Base-by-base conservation (phyloP, 768 basidiomycete genomes). In the Hortiboletus campestris region DNA sequence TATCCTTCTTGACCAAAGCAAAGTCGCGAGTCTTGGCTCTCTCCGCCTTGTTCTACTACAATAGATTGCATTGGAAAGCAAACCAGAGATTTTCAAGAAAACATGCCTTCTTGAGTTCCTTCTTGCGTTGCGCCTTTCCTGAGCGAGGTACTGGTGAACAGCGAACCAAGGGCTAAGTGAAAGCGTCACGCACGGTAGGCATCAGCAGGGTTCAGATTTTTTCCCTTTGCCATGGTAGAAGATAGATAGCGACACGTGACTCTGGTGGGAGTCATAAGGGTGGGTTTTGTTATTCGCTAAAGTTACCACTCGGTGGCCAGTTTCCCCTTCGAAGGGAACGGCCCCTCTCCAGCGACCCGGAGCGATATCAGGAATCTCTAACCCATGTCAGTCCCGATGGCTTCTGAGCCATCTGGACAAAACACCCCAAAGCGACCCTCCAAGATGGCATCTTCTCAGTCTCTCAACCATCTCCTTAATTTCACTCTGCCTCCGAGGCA, bases 101-200 rank as follows among this genome's bases (percentile, higher is more conserved):
- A 53, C 59, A 44, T 60, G 60, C 94, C 87, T 94, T 96, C 76
- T 96, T 96, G 42, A 98, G 76, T 70, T 99, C 96, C 70, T 94
- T 98, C 72, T 94, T 94, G 56, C 92, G 81, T 68, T 87, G 88
- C 4, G 91, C 86, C 74, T 98, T 98, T 52, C 94, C 94, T 97
- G 63, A 25, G 34, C 35, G 29, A 43, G 4, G 22, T 7, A 17
- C n/a, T 13, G 3, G 35, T 62, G n/a, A 53, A 25, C 28, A 57
- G 19, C 58, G 5, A 51, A 22, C 40, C n/a, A 49, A n/a, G 12
- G 12, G 49, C 20, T 12, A 19, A n/a, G 35, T 45, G 1, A 36
- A 22, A 32, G 34, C 31, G 35, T 11, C 42, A 82, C 89, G 67
- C 66, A 92, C 96, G 85, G 71, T 79, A 89, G 0, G 96, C 88